phyloP scores from a whole-genome alignment of 2,329 filamentous ascomycete genomes.

The Aquanectria penicillioides region DNA sequence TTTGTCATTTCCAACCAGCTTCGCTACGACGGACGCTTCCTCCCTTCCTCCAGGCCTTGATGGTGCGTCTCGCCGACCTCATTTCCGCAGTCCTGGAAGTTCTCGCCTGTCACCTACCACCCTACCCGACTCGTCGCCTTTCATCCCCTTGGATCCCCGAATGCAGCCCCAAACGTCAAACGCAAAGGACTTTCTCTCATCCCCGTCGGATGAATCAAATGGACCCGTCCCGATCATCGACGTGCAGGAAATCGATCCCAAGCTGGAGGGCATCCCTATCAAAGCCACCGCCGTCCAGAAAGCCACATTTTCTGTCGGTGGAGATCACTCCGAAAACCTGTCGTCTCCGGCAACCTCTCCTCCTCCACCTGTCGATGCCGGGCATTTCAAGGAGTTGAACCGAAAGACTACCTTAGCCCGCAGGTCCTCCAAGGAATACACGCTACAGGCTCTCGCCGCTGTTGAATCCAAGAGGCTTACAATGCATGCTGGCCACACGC shows the following conservation, averaged over 20 bases:
- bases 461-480: slow-evolving; percentile 63
- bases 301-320: slow-evolving; percentile 59
- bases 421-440: slow-evolving; percentile 52
- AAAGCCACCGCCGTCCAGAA: slow-evolving; percentile 63
- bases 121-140: slow-evolving; percentile 49
- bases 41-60: slow-evolving; percentile 47
- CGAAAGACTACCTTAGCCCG: slow-evolving; percentile 25
- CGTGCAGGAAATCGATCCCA: slow-evolving; percentile 66
- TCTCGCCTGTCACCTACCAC: slow-evolving; percentile 47
- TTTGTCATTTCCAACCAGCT: slow-evolving; percentile 26
- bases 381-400: slow-evolving; percentile 24
- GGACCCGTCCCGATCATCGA: slow-evolving; percentile 61
- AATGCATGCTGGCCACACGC: slow-evolving; percentile 72
- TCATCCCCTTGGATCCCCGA: slow-evolving; percentile 55
- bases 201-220: slow-evolving; percentile 43
- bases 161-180: slow-evolving; percentile 53
- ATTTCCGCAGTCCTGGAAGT: slow-evolving; percentile 44
- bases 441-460: slow-evolving; percentile 57
- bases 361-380: slow-evolving; percentile 31
- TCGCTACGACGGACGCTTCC: slow-evolving; percentile 34
- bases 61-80: slow-evolving; percentile 48
- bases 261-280: slow-evolving; percentile 68
- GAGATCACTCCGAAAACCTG: slow-evolving; percentile 38
- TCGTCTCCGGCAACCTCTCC: slow-evolving; percentile 45
- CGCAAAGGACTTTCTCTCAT: slow-evolving; percentile 49